Conservation (phyloP, 2,329 filamentous ascomycete genomes). For the Penicillium oxalicum region DNA sequence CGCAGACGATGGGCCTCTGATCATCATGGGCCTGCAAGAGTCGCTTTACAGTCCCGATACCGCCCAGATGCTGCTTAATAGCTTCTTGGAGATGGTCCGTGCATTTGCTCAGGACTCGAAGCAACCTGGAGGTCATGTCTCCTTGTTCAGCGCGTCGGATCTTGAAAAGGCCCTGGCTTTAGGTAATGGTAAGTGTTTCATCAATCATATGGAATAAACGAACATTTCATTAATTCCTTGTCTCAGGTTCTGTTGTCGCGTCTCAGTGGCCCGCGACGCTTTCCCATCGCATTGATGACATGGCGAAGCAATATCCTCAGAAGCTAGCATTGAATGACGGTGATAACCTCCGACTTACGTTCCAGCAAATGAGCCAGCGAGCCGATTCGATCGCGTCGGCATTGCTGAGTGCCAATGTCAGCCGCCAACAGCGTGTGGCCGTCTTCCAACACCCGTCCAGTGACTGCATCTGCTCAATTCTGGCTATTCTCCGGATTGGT, state of each 20-base stretch:
- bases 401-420: background rate
- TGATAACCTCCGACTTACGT: background rate
- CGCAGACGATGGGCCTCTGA: background rate
- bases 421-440: background rate
- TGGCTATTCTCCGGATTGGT: slow-evolving; percentile 11
- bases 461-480: slow-evolving; percentile 7
- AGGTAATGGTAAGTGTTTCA: no score
- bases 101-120: no score
- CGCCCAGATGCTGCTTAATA: no score
- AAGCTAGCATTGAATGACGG: background rate
- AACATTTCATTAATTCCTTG: background rate
- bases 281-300: background rate
- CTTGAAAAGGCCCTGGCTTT: no score
- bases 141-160: no score
- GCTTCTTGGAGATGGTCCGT: no score
- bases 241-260: background rate
- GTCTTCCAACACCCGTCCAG: background rate
- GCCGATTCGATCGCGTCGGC: background rate
- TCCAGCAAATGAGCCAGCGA: background rate
- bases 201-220: no score
- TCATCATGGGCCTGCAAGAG: background rate
- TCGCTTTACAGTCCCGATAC: no score
- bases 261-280: background rate
- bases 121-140: no score
- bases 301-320: background rate